phyloP scores from a whole-genome alignment of 1,139 yeast species.

The Pichia sp. region DNA sequence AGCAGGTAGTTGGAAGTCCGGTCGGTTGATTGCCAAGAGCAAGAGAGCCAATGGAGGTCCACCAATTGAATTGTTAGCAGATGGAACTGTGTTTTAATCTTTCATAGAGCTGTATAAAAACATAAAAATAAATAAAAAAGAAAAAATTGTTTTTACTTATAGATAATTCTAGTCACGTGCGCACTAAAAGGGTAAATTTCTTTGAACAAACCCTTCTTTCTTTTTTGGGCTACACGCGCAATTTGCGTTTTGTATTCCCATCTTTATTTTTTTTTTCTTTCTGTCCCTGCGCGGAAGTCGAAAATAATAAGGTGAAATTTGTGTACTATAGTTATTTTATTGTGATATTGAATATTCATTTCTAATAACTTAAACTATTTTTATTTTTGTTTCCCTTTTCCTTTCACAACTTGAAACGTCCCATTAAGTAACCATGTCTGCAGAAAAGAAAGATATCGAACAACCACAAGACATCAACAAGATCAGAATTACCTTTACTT shows the following conservation, averaged over 20 bases:
- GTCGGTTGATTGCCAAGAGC: conserved; percentile 46
- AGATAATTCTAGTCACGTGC: neutral
- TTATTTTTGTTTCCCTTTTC: conserved; percentile 14
- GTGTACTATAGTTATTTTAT: too few relatives aligned
- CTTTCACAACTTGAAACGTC: conserved; percentile 25
- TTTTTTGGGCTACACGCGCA: neutral
- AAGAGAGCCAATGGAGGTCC: conserved; percentile 48
- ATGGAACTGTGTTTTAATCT: conserved; percentile 57
- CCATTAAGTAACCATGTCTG: conserved; percentile 46
- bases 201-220: neutral
- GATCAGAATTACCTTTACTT: conserved; percentile 98
- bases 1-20: conserved; percentile 62
- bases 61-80: conserved; percentile 51
- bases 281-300: too few relatives aligned
- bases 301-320: too few relatives aligned
- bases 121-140: too few relatives aligned
- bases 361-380: neutral
- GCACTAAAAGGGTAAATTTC: neutral
- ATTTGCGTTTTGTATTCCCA: neutral
- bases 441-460: conserved; percentile 72
- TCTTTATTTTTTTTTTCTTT: neutral
- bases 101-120: too few relatives aligned
- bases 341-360: too few relatives aligned
- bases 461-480: conserved; percentile 85
- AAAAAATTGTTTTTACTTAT: too few relatives aligned